A percentile compares a stretch with the other conserved stretches of the same genome.
Evolutionary conservation across 2,329 filamentous ascomycete species (phyloP).

Genomic region (Talaromyces sp.): DNA sequence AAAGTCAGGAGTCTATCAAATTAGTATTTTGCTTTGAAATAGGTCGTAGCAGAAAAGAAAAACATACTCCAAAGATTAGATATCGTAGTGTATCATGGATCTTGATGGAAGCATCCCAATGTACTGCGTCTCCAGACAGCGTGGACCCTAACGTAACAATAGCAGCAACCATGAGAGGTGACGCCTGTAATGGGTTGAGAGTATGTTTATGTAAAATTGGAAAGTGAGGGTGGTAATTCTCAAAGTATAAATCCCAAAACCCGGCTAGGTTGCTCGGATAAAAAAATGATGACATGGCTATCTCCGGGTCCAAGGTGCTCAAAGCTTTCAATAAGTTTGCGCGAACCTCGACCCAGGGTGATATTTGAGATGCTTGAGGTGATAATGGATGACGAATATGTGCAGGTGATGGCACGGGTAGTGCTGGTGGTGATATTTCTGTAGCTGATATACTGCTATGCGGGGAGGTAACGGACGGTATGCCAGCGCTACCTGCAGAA

Average conservation of each 20-base stretch:
- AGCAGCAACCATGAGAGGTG: conserved; percentile 25
- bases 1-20: conserved; percentile 21
- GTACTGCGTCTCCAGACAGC: conserved; percentile 21
- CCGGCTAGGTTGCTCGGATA: conserved; percentile 22
- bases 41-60: background rate
- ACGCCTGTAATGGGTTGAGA: conserved; percentile 19
- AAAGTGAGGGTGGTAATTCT: conserved; percentile 29
- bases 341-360: conserved; percentile 22
- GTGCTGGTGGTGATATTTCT: conserved; percentile 19
- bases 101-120: conserved; percentile 21
- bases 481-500: conserved; percentile 4
- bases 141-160: conserved; percentile 27
- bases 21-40: background rate
- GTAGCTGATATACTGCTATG: conserved; percentile 15
- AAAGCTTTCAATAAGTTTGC: conserved; percentile 22
- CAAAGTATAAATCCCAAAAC: conserved; percentile 27
- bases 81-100: conserved; percentile 27
- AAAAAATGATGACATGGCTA: conserved; percentile 25
- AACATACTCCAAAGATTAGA: conserved; percentile 24
- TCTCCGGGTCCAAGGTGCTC: conserved; percentile 18
- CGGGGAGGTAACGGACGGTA: conserved; percentile 15
- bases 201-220: conserved; percentile 27
- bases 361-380: conserved; percentile 15
- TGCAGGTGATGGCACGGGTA: conserved; percentile 17
- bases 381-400: conserved; percentile 19